A percentile compares a stretch with the other conserved stretches of the same genome.
Evolutionary conservation across 2,329 filamentous ascomycete genomes (phyloP).

Genomic region (Fusarium secorum): DNA sequence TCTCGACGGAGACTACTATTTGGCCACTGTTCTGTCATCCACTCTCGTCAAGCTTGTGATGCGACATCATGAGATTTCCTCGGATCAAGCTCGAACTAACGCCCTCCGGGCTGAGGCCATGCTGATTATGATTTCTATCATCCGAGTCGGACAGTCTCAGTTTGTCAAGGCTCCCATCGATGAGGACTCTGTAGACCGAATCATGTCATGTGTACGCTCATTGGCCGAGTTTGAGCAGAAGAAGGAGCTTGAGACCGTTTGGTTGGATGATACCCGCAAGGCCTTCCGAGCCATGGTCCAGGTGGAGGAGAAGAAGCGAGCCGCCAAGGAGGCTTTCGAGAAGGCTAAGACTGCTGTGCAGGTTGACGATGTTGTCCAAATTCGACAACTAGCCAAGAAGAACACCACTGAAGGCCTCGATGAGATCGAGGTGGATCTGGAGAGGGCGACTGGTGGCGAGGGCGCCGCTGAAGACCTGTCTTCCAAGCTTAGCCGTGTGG

Average conservation of each 20-base stretch:
- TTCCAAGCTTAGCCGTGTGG: conserved; percentile 93
- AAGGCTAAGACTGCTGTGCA: conserved; percentile 94
- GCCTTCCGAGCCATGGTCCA: conserved; percentile 98
- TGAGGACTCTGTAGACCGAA: conserved; percentile 96
- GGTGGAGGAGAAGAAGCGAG: conserved; percentile 96
- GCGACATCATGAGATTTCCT: conserved; percentile 92
- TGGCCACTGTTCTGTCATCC: conserved; percentile 92
- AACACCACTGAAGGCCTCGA: conserved; percentile 82
- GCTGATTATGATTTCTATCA: conserved; percentile 99
- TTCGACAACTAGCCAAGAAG: conserved; percentile 93
- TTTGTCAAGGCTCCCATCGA: conserved; percentile 98
- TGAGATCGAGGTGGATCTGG: conserved; percentile 87
- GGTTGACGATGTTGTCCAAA: conserved; percentile 92
- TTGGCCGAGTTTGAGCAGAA: conserved; percentile 88
- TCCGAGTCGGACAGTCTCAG: conserved; percentile 97
- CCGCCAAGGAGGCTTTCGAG: conserved; percentile 90
- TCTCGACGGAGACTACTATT: conserved; percentile 95
- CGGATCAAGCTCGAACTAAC: conserved; percentile 86
- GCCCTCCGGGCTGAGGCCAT: conserved; percentile 95
- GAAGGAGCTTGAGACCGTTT: conserved; percentile 90
- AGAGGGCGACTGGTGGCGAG: conserved; percentile 93
- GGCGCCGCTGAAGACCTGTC: conserved; percentile 82
- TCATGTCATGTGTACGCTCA: conserved; percentile 96
- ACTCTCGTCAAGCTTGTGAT: conserved; percentile 97
- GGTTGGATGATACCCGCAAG: conserved; percentile 92